These are phyloP conservation scores for Colletotrichum tofieldiae DNA, from an alignment of 2,329 filamentous ascomycete genomes.

Conservation along the genomic window DNA sequence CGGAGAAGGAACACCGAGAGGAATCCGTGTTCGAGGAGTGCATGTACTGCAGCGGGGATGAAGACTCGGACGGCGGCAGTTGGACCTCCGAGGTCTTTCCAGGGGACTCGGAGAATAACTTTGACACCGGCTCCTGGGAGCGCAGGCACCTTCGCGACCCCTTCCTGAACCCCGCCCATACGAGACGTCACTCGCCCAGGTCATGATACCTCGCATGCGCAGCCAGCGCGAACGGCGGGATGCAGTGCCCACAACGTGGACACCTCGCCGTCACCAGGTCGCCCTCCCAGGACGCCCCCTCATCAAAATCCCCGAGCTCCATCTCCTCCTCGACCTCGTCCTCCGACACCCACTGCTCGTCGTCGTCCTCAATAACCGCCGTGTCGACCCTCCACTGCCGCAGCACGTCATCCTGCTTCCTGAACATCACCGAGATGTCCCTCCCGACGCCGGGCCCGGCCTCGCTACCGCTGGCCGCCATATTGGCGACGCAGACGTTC, in stretches of 20 bases:
- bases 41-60: not conserved
- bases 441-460: slow-evolving; percentile 72
- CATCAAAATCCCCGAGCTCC: slow-evolving; percentile 51
- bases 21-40: not conserved
- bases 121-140: not conserved
- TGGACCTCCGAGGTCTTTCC: not conserved
- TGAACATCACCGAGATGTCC: slow-evolving; percentile 89
- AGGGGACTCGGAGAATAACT: not conserved
- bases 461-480: slow-evolving; percentile 73
- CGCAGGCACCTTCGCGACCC: not conserved
- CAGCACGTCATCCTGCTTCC: slow-evolving; percentile 78
- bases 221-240: slow-evolving; percentile 71
- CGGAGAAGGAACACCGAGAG: not conserved
- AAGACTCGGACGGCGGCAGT: not conserved
- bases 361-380: slow-evolving; percentile 39
- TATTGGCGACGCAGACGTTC: slow-evolving; percentile 91
- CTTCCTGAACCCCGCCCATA: not conserved
- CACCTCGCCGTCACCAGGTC: slow-evolving; percentile 52
- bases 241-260: slow-evolving; percentile 65
- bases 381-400: slow-evolving; percentile 75
- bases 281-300: slow-evolving; percentile 48
- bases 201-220: slow-evolving; percentile 71
- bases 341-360: slow-evolving; percentile 42
- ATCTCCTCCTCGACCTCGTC: slow-evolving; percentile 35
- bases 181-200: slow-evolving; percentile 47